These are phyloP conservation scores for Silene conica DNA, from an alignment of 148 eudicot genomes.

Conservation along the genomic window DNA sequence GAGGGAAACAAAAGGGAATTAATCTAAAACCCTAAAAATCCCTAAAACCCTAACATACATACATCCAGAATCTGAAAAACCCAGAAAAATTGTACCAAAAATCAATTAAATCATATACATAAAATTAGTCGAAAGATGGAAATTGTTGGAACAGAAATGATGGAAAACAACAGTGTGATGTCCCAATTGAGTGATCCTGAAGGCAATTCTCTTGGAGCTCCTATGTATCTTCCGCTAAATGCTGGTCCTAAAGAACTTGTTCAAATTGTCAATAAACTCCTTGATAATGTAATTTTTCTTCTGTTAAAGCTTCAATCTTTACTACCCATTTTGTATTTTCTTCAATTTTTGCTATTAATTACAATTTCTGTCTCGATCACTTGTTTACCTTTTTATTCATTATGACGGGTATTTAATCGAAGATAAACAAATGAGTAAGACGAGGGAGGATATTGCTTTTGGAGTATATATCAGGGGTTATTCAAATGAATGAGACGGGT, in stretches of 20 bases:
- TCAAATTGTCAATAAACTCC: slow-evolving; percentile 67
- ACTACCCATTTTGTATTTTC: neutral
- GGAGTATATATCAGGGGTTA: too few relatives aligned
- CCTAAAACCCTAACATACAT: neutral
- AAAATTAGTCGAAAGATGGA: slow-evolving; percentile 5
- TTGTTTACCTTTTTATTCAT: too few relatives aligned
- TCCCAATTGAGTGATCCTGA: slow-evolving; percentile 84
- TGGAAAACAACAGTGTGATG: slow-evolving; percentile 54
- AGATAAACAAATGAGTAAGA: too few relatives aligned
- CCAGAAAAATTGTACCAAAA: neutral
- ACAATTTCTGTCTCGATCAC: too few relatives aligned
- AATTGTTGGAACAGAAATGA: slow-evolving; percentile 16
- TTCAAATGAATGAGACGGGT: too few relatives aligned
- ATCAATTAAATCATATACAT: neutral
- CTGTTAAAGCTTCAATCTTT: neutral
- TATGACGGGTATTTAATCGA: too few relatives aligned
- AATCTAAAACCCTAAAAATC: neutral
- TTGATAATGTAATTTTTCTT: slow-evolving; percentile 41
- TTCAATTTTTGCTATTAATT: too few relatives aligned
- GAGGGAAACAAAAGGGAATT: too few relatives aligned
- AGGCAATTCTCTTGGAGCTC: slow-evolving; percentile 50
- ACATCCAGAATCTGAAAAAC: neutral
- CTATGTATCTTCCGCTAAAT: slow-evolving; percentile 73
- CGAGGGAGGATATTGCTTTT: too few relatives aligned
- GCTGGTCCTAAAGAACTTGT: slow-evolving; percentile 88